Conservation (phyloP, 176 grass and related monocot genomes). For the Themeda triandra region DNA sequence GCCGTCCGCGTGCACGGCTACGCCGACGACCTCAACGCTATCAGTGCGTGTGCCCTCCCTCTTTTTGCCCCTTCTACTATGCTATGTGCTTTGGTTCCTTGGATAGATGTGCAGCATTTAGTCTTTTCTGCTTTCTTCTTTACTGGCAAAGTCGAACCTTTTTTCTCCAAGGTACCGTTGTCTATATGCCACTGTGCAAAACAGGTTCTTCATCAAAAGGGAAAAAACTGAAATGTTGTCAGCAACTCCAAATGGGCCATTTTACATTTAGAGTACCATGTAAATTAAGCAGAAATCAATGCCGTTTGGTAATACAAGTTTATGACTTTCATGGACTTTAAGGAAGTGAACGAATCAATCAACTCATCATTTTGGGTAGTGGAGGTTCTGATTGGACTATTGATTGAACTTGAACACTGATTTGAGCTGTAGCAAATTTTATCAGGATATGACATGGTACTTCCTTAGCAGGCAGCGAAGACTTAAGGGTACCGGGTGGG, state of each 20-base stretch:
- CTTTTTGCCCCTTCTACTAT: conserved; percentile 24
- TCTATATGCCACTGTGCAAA: background rate
- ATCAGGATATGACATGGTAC: background rate
- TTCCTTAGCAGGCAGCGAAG: background rate
- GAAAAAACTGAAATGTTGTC: conserved; percentile 15
- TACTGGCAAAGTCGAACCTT: conserved; percentile 27
- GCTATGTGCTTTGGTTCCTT: conserved; percentile 19
- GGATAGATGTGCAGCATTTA: background rate
- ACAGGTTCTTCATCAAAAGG: background rate
- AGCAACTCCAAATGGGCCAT: conserved; percentile 11
- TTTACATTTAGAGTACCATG: conserved; percentile 6
- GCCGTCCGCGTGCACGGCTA: conserved; percentile 81
- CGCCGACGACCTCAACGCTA: conserved; percentile 84
- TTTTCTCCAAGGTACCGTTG: conserved; percentile 5
- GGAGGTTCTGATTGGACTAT: background rate
- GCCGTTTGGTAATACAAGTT: conserved; percentile 13
- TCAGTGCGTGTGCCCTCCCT: conserved; percentile 54
- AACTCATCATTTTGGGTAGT: conserved; percentile 7
- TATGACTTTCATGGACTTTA: conserved; percentile 2
- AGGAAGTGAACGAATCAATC: background rate
- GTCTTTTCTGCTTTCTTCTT: conserved; percentile 18
- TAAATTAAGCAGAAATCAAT: conserved; percentile 17
- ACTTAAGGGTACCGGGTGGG: background rate
- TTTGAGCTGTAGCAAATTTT: background rate
- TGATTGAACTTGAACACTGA: background rate